Percentiles rank a stretch among this genome's conserved stretches.
Evolutionary conservation across 371 early-diverging fungal species (phyloP).

Genomic region (Zancudomyces culisetae): DNA sequence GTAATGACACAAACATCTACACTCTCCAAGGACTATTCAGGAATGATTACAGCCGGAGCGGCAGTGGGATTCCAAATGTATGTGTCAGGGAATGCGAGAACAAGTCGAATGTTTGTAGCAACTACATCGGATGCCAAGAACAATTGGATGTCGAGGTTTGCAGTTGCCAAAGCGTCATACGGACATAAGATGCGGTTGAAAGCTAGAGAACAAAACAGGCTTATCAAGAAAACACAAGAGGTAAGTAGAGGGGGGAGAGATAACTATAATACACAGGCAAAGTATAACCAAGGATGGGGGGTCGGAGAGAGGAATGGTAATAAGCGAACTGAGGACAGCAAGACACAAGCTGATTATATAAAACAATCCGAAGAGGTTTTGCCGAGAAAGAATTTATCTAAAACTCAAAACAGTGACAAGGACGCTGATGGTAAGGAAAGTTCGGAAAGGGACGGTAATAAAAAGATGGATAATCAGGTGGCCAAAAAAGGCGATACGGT

Average conservation of each 20-base stretch:
- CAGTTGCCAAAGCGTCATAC: constrained; percentile 26
- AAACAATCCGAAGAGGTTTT: no score
- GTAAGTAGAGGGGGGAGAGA: background rate
- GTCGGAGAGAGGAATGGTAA: no score
- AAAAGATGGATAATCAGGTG: no score
- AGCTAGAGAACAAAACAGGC: background rate
- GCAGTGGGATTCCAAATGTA: constrained; percentile 28
- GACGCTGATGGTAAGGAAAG: no score
- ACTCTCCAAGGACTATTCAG: constrained; percentile 29
- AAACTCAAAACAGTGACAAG: no score
- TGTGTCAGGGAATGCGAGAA: constrained; percentile 24
- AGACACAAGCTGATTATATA: no score
- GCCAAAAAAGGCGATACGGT: no score
- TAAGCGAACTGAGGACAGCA: no score
- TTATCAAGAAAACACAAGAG: background rate
- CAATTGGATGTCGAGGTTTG: constrained; percentile 28
- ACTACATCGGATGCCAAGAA: constrained; percentile 23
- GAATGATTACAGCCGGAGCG: constrained; percentile 22
- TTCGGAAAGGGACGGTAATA: no score
- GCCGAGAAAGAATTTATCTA: no score
- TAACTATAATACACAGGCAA: no score
- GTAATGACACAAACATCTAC: constrained; percentile 28
- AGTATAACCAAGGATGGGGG: no score
- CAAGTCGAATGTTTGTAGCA: constrained; percentile 27
- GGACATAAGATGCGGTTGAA: constrained; percentile 3